phyloP scores from a whole-genome alignment of 495 filamentous ascomycete species.

The Trichoderma reesei region DNA sequence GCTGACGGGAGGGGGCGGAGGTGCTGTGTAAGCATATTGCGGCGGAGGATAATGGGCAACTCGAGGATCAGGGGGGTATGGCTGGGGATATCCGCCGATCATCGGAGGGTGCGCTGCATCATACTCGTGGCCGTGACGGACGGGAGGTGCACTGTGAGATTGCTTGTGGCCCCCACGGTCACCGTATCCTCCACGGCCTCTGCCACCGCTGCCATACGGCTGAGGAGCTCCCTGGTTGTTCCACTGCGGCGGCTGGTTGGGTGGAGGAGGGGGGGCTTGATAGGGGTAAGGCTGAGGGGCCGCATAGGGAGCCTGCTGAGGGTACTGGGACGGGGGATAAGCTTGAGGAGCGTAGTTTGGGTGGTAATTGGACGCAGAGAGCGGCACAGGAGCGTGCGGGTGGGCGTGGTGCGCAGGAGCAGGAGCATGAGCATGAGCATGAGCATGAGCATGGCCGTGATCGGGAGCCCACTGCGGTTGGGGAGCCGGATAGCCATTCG shows the following conservation, averaged over 20 bases:
- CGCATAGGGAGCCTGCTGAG: constrained; percentile 24
- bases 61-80: constrained; percentile 18
- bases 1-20: constrained; percentile 7
- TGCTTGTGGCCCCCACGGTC: constrained; percentile 37
- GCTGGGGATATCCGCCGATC: constrained; percentile 30
- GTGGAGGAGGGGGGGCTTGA: constrained; percentile 10
- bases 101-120: constrained; percentile 29
- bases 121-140: constrained; percentile 22
- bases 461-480: constrained; percentile 28
- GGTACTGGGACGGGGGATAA: constrained; percentile 27
- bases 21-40: constrained; percentile 12
- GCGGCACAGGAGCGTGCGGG: constrained; percentile 26
- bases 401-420: constrained; percentile 9
- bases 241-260: constrained; percentile 17
- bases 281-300: constrained; percentile 27
- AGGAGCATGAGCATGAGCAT: neutral
- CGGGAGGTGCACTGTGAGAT: constrained; percentile 47
- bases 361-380: constrained; percentile 39
- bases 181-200: constrained; percentile 42
- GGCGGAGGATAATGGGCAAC: constrained; percentile 14
- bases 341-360: constrained; percentile 43
- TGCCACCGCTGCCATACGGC: constrained; percentile 46
- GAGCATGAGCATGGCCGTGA: constrained; percentile 15
- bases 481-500: constrained; percentile 10
- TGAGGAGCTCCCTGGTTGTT: constrained; percentile 4